A percentile compares a stretch with the other conserved stretches of the same genome.
These are phyloP conservation scores for Cardamine resedifolia DNA, from an alignment of 345 rosid species.

Conservation along the genomic window DNA sequence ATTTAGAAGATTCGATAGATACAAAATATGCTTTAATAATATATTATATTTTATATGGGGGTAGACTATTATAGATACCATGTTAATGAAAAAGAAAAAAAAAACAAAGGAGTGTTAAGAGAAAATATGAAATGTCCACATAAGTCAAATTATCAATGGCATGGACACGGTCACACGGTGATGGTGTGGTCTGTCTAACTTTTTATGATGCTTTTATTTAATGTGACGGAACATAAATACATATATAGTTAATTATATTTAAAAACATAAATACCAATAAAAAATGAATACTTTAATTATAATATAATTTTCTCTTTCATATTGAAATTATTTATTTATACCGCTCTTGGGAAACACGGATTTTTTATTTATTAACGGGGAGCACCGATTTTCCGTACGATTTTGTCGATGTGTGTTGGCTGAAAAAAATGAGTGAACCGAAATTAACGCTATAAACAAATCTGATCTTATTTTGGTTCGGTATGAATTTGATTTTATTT, in stretches of 20 bases:
- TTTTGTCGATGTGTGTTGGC: neutral
- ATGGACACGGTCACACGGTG: neutral
- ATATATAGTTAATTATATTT: too few species aligned
- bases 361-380: neutral
- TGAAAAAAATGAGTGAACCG: conserved; percentile 29
- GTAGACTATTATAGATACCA: conserved; percentile 5
- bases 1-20: conserved; percentile 18
- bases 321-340: conserved; percentile 4
- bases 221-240: conserved; percentile 26
- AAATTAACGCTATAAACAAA: conserved; percentile 11
- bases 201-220: conserved; percentile 25
- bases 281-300: neutral
- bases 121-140: conserved; percentile 28
- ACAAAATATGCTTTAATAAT: conserved; percentile 3
- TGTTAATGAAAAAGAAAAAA: conserved; percentile 19
- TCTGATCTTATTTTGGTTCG: conserved; percentile 16
- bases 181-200: conserved; percentile 32
- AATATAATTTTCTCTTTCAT: neutral
- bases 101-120: conserved; percentile 1
- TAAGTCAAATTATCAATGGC: conserved; percentile 17
- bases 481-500: conserved; percentile 2
- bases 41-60: too few species aligned
- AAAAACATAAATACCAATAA: too few species aligned
- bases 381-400: conserved; percentile 15
- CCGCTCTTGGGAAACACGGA: conserved; percentile 6